Conservation (phyloP, 371 early-diverging fungal genomes). For the Mortierella sp. region DNA sequence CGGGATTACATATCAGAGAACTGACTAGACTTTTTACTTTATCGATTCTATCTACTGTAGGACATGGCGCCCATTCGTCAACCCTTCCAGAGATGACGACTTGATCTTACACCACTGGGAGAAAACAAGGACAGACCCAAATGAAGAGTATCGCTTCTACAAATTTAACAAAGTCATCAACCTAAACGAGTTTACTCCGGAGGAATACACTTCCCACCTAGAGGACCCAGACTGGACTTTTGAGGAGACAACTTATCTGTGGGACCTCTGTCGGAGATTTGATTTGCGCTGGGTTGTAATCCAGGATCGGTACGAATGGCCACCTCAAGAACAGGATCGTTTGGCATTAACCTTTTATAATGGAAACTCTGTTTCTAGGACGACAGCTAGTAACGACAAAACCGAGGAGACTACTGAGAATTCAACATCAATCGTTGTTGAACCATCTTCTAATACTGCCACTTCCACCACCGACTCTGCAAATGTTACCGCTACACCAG, state of each 20-base stretch:
- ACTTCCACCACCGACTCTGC: background rate
- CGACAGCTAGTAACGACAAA: conserved; percentile 3
- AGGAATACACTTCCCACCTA: conserved; percentile 75
- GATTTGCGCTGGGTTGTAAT: conserved; percentile 90
- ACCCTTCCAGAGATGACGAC: conserved; percentile 83
- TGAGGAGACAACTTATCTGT: conserved; percentile 89
- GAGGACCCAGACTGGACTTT: conserved; percentile 84
- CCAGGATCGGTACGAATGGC: conserved; percentile 82
- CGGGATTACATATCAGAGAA: background rate
- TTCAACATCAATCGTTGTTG: background rate
- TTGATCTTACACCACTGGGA: conserved; percentile 83
- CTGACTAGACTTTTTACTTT: background rate
- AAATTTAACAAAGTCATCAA: conserved; percentile 76
- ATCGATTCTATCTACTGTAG: conserved; percentile 52
- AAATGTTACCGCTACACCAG: background rate
- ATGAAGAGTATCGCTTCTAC: conserved; percentile 73
- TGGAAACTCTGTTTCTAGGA: conserved; percentile 14
- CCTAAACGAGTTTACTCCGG: conserved; percentile 74
- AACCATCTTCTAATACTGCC: background rate
- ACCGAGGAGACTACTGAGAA: background rate
- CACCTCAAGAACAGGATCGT: conserved; percentile 50
- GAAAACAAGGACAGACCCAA: conserved; percentile 67
- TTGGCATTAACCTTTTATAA: conserved; percentile 38
- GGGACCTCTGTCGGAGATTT: conserved; percentile 78
- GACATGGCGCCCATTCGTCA: conserved; percentile 79